These are phyloP conservation scores for Cephaloascus albidus DNA, from an alignment of 805 yeast species.

Conservation along the genomic window DNA sequence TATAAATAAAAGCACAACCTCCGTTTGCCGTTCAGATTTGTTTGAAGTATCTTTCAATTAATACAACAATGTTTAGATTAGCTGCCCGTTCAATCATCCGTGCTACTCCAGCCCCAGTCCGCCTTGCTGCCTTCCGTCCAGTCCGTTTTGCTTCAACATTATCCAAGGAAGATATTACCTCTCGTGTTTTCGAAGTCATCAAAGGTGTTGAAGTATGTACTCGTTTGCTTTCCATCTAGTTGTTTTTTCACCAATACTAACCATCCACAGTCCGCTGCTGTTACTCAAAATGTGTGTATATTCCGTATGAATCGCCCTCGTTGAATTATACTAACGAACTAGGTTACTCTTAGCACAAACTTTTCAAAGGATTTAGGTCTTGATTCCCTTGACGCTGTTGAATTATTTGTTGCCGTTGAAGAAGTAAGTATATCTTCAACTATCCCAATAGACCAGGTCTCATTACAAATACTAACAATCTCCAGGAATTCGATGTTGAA, in stretches of 20 bases:
- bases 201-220: not conserved
- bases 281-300: no score
- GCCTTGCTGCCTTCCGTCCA: slow-evolving; percentile 1
- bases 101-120: slow-evolving; percentile 15
- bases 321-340: no score
- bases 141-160: slow-evolving; percentile 58
- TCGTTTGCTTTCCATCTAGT: no score
- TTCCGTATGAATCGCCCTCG: no score
- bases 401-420: slow-evolving; percentile 92
- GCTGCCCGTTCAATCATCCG: slow-evolving; percentile 31
- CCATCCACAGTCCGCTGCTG: no score
- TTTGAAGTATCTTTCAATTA: no score
- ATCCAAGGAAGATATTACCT: slow-evolving; percentile 69
- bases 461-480: not conserved
- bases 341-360: slow-evolving; percentile 31
- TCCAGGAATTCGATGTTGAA: slow-evolving; percentile 53
- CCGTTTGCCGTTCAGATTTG: no score
- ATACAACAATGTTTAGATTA: slow-evolving; percentile 39
- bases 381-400: slow-evolving; percentile 92
- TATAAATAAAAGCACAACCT: no score
- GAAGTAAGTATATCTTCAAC: slow-evolving; percentile 35
- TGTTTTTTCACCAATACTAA: no score
- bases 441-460: no score
- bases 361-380: slow-evolving; percentile 72
- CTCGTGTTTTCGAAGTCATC: slow-evolving; percentile 68